Percentiles rank a stretch among this genome's conserved stretches.
Conservation (phyloP, 192 early-diverging fungal genomes). For the Jimgerdemannia flammicorona region DNA sequence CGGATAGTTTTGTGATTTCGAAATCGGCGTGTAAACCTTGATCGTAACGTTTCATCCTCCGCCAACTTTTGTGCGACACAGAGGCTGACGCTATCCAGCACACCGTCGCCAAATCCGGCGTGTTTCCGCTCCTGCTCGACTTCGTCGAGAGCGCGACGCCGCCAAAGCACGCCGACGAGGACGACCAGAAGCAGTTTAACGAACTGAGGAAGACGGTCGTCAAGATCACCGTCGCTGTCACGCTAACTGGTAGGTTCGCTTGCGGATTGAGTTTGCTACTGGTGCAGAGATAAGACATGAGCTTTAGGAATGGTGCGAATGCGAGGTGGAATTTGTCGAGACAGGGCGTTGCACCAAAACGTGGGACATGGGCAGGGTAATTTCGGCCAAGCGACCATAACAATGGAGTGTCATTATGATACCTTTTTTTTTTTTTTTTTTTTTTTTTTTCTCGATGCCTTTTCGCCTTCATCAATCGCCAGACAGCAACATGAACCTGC, state of each 20-base stretch:
- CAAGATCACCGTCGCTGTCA: slow-evolving; percentile 41
- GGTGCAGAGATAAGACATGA: background rate
- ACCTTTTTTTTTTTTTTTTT: background rate
- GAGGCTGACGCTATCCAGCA: slow-evolving; percentile 35
- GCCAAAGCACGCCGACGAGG: slow-evolving; percentile 36
- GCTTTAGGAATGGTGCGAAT: too few species aligned
- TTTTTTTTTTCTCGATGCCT: background rate
- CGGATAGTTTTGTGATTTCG: slow-evolving; percentile 22
- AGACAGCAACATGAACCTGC: slow-evolving; percentile 46
- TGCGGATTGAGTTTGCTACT: too few species aligned
- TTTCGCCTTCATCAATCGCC: slow-evolving; percentile 1
- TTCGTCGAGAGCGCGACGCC: slow-evolving; percentile 37
- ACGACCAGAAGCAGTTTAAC: slow-evolving; percentile 44
- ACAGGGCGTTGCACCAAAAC: too few species aligned
- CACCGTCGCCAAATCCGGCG: slow-evolving; percentile 27
- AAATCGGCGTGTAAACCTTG: slow-evolving; percentile 18
- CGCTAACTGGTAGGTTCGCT: slow-evolving; percentile 35
- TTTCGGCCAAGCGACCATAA: too few species aligned
- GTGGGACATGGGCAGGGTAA: too few species aligned
- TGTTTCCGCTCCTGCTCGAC: slow-evolving; percentile 32
- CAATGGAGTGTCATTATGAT: background rate
- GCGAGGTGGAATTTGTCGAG: too few species aligned
- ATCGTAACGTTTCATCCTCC: slow-evolving; percentile 10
- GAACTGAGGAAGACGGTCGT: slow-evolving; percentile 36
- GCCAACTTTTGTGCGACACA: background rate